These are phyloP conservation scores for Aureobasidium subglaciale DNA, from an alignment of 2,329 filamentous ascomycete species.

Conservation along the genomic window DNA sequence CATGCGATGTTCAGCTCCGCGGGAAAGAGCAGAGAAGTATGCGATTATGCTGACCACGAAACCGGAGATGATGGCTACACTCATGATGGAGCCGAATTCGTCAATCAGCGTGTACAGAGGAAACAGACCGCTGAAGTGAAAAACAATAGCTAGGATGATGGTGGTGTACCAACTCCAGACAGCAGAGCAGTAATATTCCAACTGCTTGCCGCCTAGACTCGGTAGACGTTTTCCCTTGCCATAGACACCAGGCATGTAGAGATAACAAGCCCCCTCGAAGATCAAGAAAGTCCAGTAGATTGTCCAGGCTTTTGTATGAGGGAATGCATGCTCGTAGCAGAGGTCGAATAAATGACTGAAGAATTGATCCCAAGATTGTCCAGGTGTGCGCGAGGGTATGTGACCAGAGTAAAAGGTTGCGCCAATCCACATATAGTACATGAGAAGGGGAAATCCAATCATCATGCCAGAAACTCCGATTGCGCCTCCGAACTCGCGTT, in stretches of 20 bases:
- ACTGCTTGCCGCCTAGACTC: constrained; percentile 69
- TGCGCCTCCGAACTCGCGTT: constrained; percentile 74
- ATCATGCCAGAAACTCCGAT: constrained; percentile 72
- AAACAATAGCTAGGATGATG: constrained; percentile 56
- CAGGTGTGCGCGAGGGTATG: constrained; percentile 54
- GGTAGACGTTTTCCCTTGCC: constrained; percentile 76
- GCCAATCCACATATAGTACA: constrained; percentile 98
- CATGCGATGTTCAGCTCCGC: constrained; percentile 81
- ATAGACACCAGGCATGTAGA: constrained; percentile 73
- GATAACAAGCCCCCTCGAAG: constrained; percentile 72
- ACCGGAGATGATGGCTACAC: constrained; percentile 80
- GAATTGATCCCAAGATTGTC: constrained; percentile 63
- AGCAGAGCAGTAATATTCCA: constrained; percentile 85
- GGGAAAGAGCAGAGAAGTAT: constrained; percentile 69
- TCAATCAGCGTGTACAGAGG: constrained; percentile 81
- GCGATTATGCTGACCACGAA: constrained; percentile 71
- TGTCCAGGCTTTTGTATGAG: constrained; percentile 67
- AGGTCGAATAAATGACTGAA: constrained; percentile 58
- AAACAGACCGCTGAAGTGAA: constrained; percentile 75
- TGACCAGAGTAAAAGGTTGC: constrained; percentile 79
- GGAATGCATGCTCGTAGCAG: constrained; percentile 73
- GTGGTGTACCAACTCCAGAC: constrained; percentile 77
- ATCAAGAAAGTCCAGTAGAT: constrained; percentile 90
- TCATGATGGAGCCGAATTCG: constrained; percentile 82
- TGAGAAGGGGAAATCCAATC: constrained; percentile 75